These are phyloP conservation scores for Carex arenaria DNA, from an alignment of 202 grass and related monocot genomes.

Conservation along the genomic window DNA sequence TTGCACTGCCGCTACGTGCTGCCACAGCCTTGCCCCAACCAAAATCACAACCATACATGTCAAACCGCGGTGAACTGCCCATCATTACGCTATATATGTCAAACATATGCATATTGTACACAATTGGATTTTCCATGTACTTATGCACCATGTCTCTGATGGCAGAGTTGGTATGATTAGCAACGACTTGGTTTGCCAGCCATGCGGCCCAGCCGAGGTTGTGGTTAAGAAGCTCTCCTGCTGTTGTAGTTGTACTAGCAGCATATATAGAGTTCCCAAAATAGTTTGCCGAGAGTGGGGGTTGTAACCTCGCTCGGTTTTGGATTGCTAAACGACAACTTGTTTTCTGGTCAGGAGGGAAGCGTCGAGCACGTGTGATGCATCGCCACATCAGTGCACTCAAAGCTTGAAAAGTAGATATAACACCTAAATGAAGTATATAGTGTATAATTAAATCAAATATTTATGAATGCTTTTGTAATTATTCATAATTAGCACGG, in stretches of 20 bases:
- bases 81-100: conserved; percentile 12
- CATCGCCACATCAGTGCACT: conserved; percentile 51
- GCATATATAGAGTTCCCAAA: conserved; percentile 20
- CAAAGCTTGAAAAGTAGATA: conserved; percentile 63
- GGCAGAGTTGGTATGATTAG: not conserved
- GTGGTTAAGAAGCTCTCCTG: conserved; percentile 11
- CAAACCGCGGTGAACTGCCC: conserved; percentile 30
- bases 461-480: not conserved
- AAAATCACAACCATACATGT: conserved; percentile 47
- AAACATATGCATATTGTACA: conserved; percentile 28
- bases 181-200: conserved; percentile 28
- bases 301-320: conserved; percentile 51
- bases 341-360: conserved; percentile 25
- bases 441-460: not conserved
- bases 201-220: conserved; percentile 25
- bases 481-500: too few species aligned
- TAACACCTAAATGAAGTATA: not conserved
- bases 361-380: conserved; percentile 44
- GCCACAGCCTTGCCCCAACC: conserved; percentile 30
- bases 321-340: conserved; percentile 35
- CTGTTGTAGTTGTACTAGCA: not conserved
- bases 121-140: not conserved
- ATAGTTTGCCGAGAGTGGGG: conserved; percentile 29
- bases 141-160: not conserved
- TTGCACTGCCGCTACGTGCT: conserved; percentile 18